Evolutionary conservation across 257 asterid genomes (phyloP).

Genomic region (Nicotiana otophora): DNA sequence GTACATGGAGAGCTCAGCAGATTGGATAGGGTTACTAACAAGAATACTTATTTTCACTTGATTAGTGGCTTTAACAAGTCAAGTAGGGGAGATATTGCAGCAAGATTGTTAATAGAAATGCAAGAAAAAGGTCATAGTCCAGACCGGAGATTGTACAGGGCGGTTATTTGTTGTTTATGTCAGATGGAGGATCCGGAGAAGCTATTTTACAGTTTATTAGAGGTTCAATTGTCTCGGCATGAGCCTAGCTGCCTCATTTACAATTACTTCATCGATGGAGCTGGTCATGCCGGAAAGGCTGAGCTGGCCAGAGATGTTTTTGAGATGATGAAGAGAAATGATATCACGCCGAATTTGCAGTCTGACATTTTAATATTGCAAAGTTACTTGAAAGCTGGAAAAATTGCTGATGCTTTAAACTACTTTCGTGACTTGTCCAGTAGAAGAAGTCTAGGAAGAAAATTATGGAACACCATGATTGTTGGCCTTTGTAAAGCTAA

Average conservation of each 20-base stretch:
- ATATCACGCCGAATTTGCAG: slow-evolving; percentile 26
- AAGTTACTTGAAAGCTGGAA: slow-evolving; percentile 41
- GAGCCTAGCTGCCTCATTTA: slow-evolving; percentile 19
- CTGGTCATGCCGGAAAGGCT: slow-evolving; percentile 65
- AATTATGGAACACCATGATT: slow-evolving; percentile 46
- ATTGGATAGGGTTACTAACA: slow-evolving; percentile 28
- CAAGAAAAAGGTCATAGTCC: slow-evolving; percentile 63
- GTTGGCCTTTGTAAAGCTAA: slow-evolving; percentile 56
- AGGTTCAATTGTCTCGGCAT: slow-evolving; percentile 43
- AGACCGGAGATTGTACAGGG: slow-evolving; percentile 34
- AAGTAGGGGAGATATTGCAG: slow-evolving; percentile 60
- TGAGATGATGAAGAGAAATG: slow-evolving; percentile 44
- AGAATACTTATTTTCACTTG: slow-evolving; percentile 45
- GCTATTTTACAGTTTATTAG: slow-evolving; percentile 50
- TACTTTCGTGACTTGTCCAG: slow-evolving; percentile 36
- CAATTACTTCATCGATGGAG: slow-evolving; percentile 70
- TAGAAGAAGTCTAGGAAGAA: slow-evolving; percentile 25
- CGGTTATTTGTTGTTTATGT: slow-evolving; percentile 50
- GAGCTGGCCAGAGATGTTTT: slow-evolving; percentile 55
- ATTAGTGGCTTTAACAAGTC: slow-evolving; percentile 49
- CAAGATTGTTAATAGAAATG: slow-evolving; percentile 72
- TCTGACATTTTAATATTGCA: slow-evolving; percentile 49
- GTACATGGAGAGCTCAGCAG: slow-evolving; percentile 46
- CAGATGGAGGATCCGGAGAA: slow-evolving; percentile 43
- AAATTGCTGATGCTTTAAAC: slow-evolving; percentile 35